Base-by-base conservation (phyloP, 345 rosid genomes). In the Camelina laxa region DNA sequence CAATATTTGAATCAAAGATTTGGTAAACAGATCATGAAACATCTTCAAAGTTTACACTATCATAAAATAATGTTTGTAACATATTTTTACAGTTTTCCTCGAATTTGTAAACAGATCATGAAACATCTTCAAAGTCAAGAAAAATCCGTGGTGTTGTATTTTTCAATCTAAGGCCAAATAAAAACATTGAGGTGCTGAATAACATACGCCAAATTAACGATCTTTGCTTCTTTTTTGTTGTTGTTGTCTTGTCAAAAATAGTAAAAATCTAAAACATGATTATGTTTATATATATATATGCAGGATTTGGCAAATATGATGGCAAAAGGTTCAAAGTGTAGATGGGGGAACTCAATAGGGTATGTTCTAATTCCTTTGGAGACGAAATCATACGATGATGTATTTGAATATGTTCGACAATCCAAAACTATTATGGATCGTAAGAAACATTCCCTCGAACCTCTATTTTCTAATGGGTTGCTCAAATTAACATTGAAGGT, bases 311-410 rank as follows among this genome's bases (percentile, higher is more conserved):
- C 81, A 20, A 80, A 80, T 44, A 83, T 83, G 84, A 84, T 86
- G 88, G 84, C 67, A 4, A 82, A 83, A 57, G 67, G 62, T 51
- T 69, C 82, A 9, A 70, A 70, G 24, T 83, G 61, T 22, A 78
- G 79, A 31, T 87, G 89, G 89, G 92, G 88, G 0, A 87, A 84
- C 53, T 67, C 80, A 70, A 74, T 87, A 10, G 89, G 88, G 9
- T 85, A 62, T 45, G 74, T 75, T 12, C 15, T 84, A 38, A 22
- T 84, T 13, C 92, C 92, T 6, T 63, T 87, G 42, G 75, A 45
- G 47, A 78, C 84, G 17, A 80, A 51, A 5, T 38, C 75, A 3
- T 60, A 72, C 19, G 60, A 80, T 20, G 83, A 84, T 61, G 86
- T 84, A 22, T 51, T 86, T 38, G 85, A 81, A 65, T 83, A 86